Evolutionary conservation across 2,329 filamentous ascomycete species (phyloP), one percentile per base, ranked within the genome.

Genomic region (Rutstroemia sp.): DNA sequence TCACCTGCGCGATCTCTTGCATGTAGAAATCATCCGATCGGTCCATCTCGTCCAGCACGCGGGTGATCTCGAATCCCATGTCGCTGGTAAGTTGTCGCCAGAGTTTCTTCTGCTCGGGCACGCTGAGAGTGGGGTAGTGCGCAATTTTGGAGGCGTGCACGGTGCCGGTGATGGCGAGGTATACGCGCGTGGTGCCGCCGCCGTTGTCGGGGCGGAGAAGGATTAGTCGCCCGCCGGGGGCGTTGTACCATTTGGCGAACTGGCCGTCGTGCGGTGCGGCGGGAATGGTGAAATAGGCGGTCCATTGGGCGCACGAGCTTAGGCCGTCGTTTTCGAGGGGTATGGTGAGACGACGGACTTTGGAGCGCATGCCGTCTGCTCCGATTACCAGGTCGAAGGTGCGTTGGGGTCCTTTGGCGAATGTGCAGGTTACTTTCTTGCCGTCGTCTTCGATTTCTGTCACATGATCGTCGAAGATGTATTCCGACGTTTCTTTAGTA

Each of bases 291-390:
- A 73, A 79, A 59, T 69, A 78, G 0, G 74, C 71, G 0, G 69
- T 65, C 71, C 74, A 78, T 14, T 45, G 38, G 12, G n/a, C 42
- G 5, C 44, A 14, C 53, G 51, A 60, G 59, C 75, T 72, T 4
- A 62, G 21, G 1, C 49, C 34, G 30, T 76, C 66, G 55, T 77
- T 63, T 48, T 75, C 71, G 39, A 71, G 69, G 7, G 65, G 68
- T 6, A 78, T 66, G 5, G 71, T 74, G 4, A 78, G 68, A 1
- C 74, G 73, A 44, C 77, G 69, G 23, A 75, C 78, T 36, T 72
- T 67, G 2, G 77, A 79, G 2, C 71, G 73, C n/a, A 73, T 64
- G 1, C 77, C 77, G 58, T 79, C 77, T 52, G 73, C 74, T 17
- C 73, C 76, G 9, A 79, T 72, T 7, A 80, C 72, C 5, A 80